Conservation (phyloP, 75 land plant species). For the Cunninghamia lanceolata region DNA sequence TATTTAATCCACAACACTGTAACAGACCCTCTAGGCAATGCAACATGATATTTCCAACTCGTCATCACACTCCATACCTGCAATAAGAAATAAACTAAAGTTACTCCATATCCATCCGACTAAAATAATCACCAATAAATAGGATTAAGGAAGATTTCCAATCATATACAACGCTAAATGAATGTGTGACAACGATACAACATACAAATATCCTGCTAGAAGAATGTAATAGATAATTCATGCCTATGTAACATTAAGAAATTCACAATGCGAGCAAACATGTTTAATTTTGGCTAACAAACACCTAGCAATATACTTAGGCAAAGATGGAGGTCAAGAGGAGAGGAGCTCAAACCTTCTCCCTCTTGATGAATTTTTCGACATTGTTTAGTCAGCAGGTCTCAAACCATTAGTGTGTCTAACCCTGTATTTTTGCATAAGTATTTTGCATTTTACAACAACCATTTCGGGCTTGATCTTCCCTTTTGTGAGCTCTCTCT, state of each 20-base stretch:
- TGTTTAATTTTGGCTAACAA: neutral
- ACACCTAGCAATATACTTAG: neutral
- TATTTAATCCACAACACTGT: slow-evolving; percentile 63
- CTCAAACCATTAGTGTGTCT: neutral
- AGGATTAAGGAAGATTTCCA: neutral
- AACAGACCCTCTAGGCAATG: slow-evolving; percentile 80
- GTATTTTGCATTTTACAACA: neutral
- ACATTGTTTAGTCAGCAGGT: neutral
- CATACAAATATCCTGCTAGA: neutral
- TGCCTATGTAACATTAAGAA: neutral
- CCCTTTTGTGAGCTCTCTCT: neutral
- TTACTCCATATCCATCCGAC: neutral
- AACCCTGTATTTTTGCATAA: neutral
- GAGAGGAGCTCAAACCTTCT: neutral
- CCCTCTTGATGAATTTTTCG: neutral
- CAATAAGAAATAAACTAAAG: neutral
- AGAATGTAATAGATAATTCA: neutral
- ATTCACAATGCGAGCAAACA: neutral
- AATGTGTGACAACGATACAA: neutral
- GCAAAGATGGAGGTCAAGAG: neutral
- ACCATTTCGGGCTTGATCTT: neutral
- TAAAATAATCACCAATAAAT: neutral
- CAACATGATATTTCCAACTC: slow-evolving; percentile 67
- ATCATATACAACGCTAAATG: neutral
- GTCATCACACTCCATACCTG: slow-evolving; percentile 71